Conservation (phyloP, 106 monocot genomes). For the Alisma plantagoaquatica region DNA sequence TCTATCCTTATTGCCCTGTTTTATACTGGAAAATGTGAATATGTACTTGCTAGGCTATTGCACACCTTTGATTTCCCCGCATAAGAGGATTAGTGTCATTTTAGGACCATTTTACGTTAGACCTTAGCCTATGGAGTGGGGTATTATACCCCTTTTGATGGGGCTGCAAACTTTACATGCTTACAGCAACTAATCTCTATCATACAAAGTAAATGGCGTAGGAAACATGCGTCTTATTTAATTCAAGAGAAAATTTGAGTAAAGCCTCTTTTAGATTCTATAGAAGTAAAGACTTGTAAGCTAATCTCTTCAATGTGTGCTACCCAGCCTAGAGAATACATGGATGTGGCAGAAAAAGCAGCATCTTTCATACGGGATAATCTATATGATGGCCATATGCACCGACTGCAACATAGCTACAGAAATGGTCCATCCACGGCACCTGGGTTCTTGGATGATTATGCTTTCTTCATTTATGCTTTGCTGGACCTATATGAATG, state of each 20-base stretch:
- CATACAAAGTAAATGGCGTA: neutral
- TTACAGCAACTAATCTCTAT: neutral
- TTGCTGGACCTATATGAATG: slow-evolving; percentile 89
- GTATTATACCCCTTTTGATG: too few species aligned
- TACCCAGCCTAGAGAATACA: slow-evolving; percentile 61
- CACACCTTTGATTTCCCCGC: too few species aligned
- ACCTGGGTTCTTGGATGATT: slow-evolving; percentile 97
- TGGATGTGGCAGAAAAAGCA: slow-evolving; percentile 69
- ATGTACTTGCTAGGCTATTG: too few species aligned
- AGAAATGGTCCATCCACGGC: slow-evolving; percentile 92
- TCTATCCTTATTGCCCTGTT: too few species aligned
- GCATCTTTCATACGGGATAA: slow-evolving; percentile 52
- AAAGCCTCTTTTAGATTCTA: neutral
- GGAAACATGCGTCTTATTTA: too few species aligned
- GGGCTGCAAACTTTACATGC: neutral
- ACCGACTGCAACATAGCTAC: slow-evolving; percentile 62
- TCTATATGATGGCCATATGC: slow-evolving; percentile 45
- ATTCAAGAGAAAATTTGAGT: neutral
- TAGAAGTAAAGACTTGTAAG: neutral
- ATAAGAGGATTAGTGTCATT: too few species aligned
- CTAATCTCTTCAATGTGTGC: neutral
- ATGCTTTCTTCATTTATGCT: slow-evolving; percentile 85
- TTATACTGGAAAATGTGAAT: too few species aligned
- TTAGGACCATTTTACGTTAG: too few species aligned
- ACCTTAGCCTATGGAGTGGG: too few species aligned